Percentiles rank a stretch among this genome's conserved stretches.
phyloP scores from a whole-genome alignment of 306 rosid genomes.

The Pterocarpus macrocarpus region DNA sequence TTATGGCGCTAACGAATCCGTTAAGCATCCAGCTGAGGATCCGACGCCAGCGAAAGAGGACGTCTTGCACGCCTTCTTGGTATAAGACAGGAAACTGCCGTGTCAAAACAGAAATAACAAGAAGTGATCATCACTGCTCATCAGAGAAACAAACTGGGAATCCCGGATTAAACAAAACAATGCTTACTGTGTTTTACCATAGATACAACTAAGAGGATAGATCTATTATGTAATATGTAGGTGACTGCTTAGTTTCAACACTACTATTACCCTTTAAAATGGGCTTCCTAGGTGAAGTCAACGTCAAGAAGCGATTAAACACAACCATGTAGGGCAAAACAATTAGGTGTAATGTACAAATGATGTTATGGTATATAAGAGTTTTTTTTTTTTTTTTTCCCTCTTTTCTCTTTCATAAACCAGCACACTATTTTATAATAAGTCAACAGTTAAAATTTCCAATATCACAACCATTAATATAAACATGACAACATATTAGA shows the following conservation, averaged over 20 bases:
- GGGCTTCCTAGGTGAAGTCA: too few relatives aligned
- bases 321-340: too few relatives aligned
- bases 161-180: background rate
- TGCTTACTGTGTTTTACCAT: background rate
- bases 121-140: constrained; percentile 1
- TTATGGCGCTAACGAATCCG: constrained; percentile 65
- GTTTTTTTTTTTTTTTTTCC: background rate
- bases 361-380: background rate
- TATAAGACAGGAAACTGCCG: constrained; percentile 88
- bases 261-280: too few relatives aligned
- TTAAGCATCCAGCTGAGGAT: constrained; percentile 91
- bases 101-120: constrained; percentile 30
- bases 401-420: background rate
- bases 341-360: too few relatives aligned
- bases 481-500: constrained; percentile 28
- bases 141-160: background rate
- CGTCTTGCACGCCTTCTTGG: constrained; percentile 93
- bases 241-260: too few relatives aligned
- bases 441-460: constrained; percentile 20
- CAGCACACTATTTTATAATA: background rate
- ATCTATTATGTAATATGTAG: too few relatives aligned
- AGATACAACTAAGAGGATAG: too few relatives aligned
- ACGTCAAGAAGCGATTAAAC: too few relatives aligned
- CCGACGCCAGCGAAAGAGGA: constrained; percentile 88
- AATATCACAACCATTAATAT: background rate